These are phyloP conservation scores for Apiotrichum mycotoxinovorans DNA, from an alignment of 1,284 basidiomycete genomes.

Conservation along the genomic window DNA sequence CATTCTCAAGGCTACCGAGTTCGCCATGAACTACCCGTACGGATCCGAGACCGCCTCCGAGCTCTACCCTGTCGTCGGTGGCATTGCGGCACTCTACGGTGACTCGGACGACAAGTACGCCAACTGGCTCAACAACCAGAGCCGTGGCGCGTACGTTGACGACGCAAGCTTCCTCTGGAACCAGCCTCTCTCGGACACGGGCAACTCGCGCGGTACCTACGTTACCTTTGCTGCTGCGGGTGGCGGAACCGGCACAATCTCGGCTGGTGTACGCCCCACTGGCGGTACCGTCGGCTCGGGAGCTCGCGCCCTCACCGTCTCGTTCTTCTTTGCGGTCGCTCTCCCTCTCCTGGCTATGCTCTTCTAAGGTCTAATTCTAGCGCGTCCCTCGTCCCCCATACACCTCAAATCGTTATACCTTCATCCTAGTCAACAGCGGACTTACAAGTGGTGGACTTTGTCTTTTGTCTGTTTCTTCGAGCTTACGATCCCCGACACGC, in stretches of 20 bases:
- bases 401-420: neutral
- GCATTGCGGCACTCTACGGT: slow-evolving; percentile 32
- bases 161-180: slow-evolving; percentile 28
- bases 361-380: neutral
- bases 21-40: slow-evolving; percentile 22
- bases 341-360: neutral
- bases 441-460: too few relatives aligned
- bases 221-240: slow-evolving; percentile 7
- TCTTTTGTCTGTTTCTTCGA: too few relatives aligned
- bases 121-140: slow-evolving; percentile 20
- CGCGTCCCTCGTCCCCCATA: neutral
- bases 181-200: slow-evolving; percentile 18
- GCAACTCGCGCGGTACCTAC: neutral
- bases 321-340: neutral
- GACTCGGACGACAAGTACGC: slow-evolving; percentile 34
- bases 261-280: slow-evolving; percentile 1
- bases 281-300: neutral
- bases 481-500: too few relatives aligned
- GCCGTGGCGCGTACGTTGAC: slow-evolving; percentile 24
- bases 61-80: slow-evolving; percentile 26
- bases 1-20: slow-evolving; percentile 36
- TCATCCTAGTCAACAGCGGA: too few relatives aligned
- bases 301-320: neutral
- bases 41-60: slow-evolving; percentile 9
- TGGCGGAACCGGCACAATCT: slow-evolving; percentile 8